phyloP scores from a whole-genome alignment of 73 alveolate species.

The Stentor coeruleus region DNA sequence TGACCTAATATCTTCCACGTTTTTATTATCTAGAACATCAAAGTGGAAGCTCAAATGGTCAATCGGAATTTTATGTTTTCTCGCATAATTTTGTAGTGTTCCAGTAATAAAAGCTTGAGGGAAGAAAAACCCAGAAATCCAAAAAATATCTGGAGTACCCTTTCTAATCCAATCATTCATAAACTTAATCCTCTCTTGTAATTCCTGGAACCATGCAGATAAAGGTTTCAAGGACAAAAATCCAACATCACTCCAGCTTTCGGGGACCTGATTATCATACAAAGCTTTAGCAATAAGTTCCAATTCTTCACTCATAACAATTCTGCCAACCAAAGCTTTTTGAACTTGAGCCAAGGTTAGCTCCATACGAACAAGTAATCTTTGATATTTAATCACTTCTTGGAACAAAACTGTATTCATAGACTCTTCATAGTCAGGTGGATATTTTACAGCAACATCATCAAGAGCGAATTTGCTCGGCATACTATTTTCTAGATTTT shows the following conservation, averaged over 20 bases:
- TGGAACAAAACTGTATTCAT: constrained; percentile 96
- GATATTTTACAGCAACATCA: constrained; percentile 87
- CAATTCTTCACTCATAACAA: constrained; percentile 99
- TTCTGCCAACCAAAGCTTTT: constrained; percentile 95
- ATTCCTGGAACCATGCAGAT: constrained; percentile 95
- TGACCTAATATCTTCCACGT: constrained; percentile 73
- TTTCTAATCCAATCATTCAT: constrained; percentile 80
- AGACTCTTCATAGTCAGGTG: constrained; percentile 97
- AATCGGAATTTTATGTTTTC: constrained; percentile 97
- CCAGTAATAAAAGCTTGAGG: constrained; percentile 99
- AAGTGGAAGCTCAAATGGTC: constrained; percentile 88
- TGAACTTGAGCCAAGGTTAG: constrained; percentile 80
- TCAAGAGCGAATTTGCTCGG: constrained; percentile 98
- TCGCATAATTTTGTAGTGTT: constrained; percentile 98
- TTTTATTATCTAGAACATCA: constrained; percentile 82
- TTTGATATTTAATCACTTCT: constrained; percentile 94
- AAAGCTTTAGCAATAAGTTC: constrained; percentile 96
- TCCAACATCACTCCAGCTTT: constrained; percentile 92
- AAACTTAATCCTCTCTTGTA: constrained; percentile 88
- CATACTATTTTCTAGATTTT: constrained; percentile 67
- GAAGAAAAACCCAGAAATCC: constrained; percentile 96
- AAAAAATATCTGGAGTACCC: constrained; percentile 88
- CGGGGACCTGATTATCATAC: constrained; percentile 98
- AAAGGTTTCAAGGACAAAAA: constrained; percentile 98
- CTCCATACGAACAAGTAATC: constrained; percentile 82